Evolutionary conservation across 1,284 basidiomycete species (phyloP).

Genomic region (Pseudozyma hubeiensis): DNA sequence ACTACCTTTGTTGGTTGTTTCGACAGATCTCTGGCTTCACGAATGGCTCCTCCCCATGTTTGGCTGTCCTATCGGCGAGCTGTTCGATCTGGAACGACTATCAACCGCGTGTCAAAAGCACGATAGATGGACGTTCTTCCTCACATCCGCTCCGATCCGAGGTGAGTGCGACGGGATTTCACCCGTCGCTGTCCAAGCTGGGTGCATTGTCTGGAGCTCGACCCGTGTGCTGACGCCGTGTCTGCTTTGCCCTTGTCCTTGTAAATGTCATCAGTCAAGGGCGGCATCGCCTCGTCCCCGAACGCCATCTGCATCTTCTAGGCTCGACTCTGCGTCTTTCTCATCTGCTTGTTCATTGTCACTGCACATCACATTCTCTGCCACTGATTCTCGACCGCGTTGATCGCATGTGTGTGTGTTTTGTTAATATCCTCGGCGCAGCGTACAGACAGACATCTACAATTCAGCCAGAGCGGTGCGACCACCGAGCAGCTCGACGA

Average conservation of each 20-base stretch:
- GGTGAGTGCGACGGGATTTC: conserved; percentile 11
- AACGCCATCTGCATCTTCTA: conserved; percentile 50
- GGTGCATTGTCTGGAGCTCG: not conserved
- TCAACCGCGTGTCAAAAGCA: conserved; percentile 33
- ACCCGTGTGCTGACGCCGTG: not conserved
- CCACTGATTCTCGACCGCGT: not conserved
- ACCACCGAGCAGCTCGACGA: conserved; percentile 62
- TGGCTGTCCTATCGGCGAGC: conserved; percentile 49
- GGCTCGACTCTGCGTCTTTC: not conserved
- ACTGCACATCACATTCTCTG: not conserved
- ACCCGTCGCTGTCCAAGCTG: no score
- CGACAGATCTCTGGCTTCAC: conserved; percentile 43
- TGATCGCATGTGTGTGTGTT: not conserved
- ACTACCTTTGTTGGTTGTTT: not conserved
- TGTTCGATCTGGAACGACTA: conserved; percentile 44
- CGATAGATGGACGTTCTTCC: conserved; percentile 48
- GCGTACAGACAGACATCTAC: conserved; percentile 9
- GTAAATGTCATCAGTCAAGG: conserved; percentile 30
- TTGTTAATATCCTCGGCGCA: not conserved
- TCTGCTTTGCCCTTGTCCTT: not conserved
- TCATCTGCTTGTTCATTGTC: not conserved
- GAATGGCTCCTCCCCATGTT: conserved; percentile 47
- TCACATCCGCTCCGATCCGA: conserved; percentile 44
- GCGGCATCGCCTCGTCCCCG: conserved; percentile 44
- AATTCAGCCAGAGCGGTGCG: conserved; percentile 43